Evolutionary conservation across 2,329 filamentous ascomycete species (phyloP).

Genomic region (Pseudocercospora fijiensis): DNA sequence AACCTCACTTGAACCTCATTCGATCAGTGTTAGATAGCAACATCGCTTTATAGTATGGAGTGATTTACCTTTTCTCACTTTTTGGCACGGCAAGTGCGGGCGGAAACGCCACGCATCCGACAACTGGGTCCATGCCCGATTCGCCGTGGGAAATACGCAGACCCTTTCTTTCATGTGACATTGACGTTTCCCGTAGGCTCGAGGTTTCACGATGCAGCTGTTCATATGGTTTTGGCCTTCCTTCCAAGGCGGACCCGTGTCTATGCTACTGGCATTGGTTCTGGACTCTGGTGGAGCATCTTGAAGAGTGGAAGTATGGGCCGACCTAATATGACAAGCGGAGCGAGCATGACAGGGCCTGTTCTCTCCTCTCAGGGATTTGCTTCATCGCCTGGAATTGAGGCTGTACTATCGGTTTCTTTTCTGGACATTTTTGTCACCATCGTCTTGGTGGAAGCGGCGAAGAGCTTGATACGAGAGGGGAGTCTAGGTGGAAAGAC

Average conservation of each 20-base stretch:
- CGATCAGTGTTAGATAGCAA: conserved; percentile 52
- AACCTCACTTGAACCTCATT: conserved; percentile 56
- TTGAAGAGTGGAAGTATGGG: neutral
- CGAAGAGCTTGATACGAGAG: no score
- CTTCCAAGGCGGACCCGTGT: neutral
- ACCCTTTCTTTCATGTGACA: neutral
- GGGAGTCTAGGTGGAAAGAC: no score
- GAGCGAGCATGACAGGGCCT: neutral
- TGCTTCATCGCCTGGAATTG: neutral
- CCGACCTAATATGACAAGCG: neutral
- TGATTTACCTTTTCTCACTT: neutral
- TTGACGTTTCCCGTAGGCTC: neutral
- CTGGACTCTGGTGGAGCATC: neutral
- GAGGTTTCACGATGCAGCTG: neutral
- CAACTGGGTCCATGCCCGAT: neutral
- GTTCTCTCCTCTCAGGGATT: neutral
- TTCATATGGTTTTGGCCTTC: neutral
- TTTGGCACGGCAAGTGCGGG: neutral
- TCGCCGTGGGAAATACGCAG: neutral
- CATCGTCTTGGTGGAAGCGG: no score
- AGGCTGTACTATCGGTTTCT: neutral
- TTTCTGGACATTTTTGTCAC: neutral
- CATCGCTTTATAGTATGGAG: neutral
- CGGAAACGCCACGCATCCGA: neutral
- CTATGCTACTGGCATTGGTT: neutral